These are phyloP conservation scores for Syzygium malaccense DNA, from an alignment of 441 rosid genomes.

Conservation along the genomic window DNA sequence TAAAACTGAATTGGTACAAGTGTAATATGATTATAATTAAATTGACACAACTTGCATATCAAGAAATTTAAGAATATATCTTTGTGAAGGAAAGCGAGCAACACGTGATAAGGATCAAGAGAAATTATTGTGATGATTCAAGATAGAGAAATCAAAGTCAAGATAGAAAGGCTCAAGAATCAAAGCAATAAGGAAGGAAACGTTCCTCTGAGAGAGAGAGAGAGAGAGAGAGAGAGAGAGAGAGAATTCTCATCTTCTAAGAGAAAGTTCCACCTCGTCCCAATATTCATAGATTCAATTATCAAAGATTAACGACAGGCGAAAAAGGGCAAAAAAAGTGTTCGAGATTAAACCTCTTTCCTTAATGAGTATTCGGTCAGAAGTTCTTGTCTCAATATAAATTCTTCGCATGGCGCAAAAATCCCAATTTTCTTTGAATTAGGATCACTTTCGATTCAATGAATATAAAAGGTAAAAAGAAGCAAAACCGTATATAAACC, in stretches of 20 bases:
- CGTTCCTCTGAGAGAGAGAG: not conserved
- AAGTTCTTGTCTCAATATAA: not conserved
- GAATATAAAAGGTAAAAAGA: not conserved
- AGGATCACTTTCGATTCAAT: not conserved
- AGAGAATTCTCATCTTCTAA: not conserved
- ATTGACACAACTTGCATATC: not conserved
- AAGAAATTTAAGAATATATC: not conserved
- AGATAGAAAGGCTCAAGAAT: not conserved
- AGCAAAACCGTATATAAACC: not conserved
- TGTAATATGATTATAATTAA: too few relatives aligned
- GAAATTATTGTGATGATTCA: not conserved
- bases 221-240: not conserved
- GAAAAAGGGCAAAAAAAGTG: not conserved
- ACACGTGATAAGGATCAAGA: not conserved
- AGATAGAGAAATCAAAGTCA: not conserved
- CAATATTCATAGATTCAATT: not conserved
- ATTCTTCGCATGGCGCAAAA: not conserved
- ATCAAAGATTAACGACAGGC: accelerated
- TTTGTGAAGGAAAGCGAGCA: not conserved
- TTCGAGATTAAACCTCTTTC: not conserved
- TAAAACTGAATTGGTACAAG: too few relatives aligned
- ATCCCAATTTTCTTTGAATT: not conserved
- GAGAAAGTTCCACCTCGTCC: not conserved
- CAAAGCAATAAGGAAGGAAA: not conserved
- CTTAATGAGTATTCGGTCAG: not conserved